phyloP scores from a whole-genome alignment of 2,329 filamentous ascomycete species.

The Alternaria atra region DNA sequence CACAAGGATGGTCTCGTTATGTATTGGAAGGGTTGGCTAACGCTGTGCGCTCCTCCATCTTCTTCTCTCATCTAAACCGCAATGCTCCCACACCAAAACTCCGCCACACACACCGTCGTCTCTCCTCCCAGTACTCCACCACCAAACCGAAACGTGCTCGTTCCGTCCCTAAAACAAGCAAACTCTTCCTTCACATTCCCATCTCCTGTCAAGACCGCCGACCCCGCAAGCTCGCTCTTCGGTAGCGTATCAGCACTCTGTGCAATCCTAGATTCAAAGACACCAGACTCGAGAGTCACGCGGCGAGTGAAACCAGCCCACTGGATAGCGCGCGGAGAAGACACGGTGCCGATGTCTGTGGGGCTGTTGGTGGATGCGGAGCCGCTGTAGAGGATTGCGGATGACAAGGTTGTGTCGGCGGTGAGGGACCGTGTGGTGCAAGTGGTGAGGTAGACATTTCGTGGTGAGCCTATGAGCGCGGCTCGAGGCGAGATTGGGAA shows the following conservation, averaged over 20 bases:
- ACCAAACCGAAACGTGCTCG: conserved; percentile 17
- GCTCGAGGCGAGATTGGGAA: conserved; percentile 1
- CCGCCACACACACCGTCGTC: conserved; percentile 21
- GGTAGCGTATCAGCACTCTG: conserved; percentile 15
- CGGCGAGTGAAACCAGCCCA: conserved; percentile 14
- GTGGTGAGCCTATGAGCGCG: conserved; percentile 7
- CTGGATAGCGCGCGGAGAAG: background rate
- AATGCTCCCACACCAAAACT: conserved; percentile 32
- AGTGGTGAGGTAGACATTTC: conserved; percentile 24
- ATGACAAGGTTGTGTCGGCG: conserved; percentile 11
- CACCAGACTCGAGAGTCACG: conserved; percentile 3
- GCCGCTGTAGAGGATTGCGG: conserved; percentile 21
- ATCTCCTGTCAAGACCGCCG: conserved; percentile 10
- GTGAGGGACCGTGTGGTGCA: conserved; percentile 19
- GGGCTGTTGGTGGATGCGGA: conserved; percentile 6
- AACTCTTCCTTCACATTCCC: conserved; percentile 20
- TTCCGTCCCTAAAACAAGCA: conserved; percentile 31
- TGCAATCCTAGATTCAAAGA: conserved; percentile 20
- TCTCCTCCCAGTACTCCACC: conserved; percentile 9
- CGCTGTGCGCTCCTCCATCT: background rate
- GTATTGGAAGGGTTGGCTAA: background rate
- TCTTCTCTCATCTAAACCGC: background rate
- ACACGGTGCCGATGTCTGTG: conserved; percentile 14
- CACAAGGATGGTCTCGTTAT: background rate
- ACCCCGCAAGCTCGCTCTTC: conserved; percentile 26